A percentile compares a stretch with the other conserved stretches of the same genome.
Conservation (phyloP, 2,329 filamentous ascomycete genomes). For the Sporothrix brasiliensis region DNA sequence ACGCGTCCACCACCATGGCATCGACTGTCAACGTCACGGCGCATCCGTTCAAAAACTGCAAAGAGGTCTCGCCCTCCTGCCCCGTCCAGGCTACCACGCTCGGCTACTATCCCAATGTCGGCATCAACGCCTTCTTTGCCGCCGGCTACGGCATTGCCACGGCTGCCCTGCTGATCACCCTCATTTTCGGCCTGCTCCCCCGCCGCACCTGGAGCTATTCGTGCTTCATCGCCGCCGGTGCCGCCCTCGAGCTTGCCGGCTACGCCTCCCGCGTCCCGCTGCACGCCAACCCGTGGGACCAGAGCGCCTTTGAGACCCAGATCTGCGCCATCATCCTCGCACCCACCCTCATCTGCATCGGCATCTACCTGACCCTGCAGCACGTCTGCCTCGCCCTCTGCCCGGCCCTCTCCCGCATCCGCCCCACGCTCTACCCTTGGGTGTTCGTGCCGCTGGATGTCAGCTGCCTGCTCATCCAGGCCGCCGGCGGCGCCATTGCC, state of each 20-base stretch:
- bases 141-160: conserved; percentile 52
- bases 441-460: conserved; percentile 64
- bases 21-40: conserved; percentile 25
- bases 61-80: conserved; percentile 46
- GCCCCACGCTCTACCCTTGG: conserved; percentile 56
- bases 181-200: conserved; percentile 45
- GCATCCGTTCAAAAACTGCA: conserved; percentile 36
- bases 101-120: conserved; percentile 60
- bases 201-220: conserved; percentile 60
- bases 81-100: conserved; percentile 57
- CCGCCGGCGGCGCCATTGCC: conserved; percentile 60
- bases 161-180: conserved; percentile 45
- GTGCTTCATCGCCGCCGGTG: conserved; percentile 53
- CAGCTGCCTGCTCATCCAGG: conserved; percentile 61
- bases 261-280: conserved; percentile 58
- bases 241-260: conserved; percentile 56
- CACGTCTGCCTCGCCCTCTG: conserved; percentile 57
- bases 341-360: conserved; percentile 64
- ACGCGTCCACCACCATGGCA: neutral
- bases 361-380: conserved; percentile 66
- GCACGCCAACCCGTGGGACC: conserved; percentile 58
- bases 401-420: conserved; percentile 55
- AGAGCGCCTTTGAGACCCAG: conserved; percentile 59
- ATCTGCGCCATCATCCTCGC: conserved; percentile 62
- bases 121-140: conserved; percentile 59